Evolutionary conservation across 2,329 filamentous ascomycete species (phyloP).

Genomic region (Gyromitra esculenta): DNA sequence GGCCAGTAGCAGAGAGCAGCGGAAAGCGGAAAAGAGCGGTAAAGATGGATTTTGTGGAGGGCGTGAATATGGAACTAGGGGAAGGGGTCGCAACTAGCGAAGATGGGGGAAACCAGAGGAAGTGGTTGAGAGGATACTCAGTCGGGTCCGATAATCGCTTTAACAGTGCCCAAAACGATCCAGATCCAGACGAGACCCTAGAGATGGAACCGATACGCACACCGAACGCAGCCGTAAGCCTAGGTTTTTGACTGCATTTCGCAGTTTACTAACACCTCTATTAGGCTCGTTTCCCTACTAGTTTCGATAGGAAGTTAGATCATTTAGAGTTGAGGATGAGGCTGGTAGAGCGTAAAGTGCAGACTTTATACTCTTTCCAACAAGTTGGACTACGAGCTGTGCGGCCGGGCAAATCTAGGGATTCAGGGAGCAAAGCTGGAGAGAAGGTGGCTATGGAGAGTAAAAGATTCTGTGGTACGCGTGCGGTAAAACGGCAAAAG

Average conservation of each 20-base stretch:
- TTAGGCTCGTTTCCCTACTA: neutral
- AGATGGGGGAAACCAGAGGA: neutral
- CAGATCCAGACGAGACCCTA: neutral
- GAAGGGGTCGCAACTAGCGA: neutral
- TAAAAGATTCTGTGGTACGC: neutral
- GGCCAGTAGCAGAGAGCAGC: neutral
- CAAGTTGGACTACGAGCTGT: neutral
- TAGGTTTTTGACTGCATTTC: neutral
- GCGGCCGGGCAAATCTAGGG: no score
- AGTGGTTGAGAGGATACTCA: neutral
- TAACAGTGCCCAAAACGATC: no score
- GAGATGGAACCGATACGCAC: neutral
- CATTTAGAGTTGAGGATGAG: neutral
- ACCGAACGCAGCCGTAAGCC: neutral
- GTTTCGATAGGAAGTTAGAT: neutral
- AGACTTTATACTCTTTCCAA: neutral
- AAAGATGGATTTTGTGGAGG: neutral
- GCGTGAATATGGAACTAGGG: neutral
- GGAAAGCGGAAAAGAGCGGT: neutral
- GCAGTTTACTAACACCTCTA: neutral
- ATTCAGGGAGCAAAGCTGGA: neutral
- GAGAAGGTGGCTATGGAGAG: neutral
- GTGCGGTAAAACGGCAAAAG: neutral
- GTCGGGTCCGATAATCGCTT: neutral
- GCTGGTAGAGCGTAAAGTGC: neutral